phyloP scores from a whole-genome alignment of 306 rosid genomes.

The Malus asiatica region DNA sequence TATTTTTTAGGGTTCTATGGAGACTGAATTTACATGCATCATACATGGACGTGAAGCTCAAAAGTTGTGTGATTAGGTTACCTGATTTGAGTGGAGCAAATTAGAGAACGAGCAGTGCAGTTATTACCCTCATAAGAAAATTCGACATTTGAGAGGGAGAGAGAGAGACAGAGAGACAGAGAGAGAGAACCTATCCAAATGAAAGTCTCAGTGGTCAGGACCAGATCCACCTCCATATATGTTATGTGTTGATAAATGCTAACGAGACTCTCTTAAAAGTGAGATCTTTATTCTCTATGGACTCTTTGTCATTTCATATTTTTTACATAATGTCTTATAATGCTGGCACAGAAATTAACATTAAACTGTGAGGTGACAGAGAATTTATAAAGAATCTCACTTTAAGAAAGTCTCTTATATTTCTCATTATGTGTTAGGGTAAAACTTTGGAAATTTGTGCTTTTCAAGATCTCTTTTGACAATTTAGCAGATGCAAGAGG shows the following conservation, averaged over 20 bases:
- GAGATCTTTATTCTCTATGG: no score
- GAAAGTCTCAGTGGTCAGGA: background rate
- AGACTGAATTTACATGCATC: background rate
- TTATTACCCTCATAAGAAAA: conserved; percentile 14
- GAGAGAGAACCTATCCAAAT: conserved; percentile 5
- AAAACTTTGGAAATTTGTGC: no score
- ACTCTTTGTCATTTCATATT: no score
- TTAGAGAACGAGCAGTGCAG: conserved; percentile 43
- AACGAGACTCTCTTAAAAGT: no score
- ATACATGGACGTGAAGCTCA: background rate
- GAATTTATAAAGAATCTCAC: no score
- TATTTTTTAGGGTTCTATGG: background rate
- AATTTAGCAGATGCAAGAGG: background rate
- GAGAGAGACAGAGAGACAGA: conserved; percentile 1
- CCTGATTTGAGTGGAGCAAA: conserved; percentile 44
- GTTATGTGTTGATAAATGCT: no score
- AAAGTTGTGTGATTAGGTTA: conserved; percentile 9
- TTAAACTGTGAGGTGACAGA: no score
- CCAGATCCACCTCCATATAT: background rate
- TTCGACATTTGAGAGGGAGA: conserved; percentile 35
- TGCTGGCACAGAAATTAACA: no score
- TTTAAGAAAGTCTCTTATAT: no score
- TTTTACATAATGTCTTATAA: no score
- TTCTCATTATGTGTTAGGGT: no score
- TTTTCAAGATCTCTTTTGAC: background rate